These are phyloP conservation scores for Cutaneotrichosporon dermatis DNA, from an alignment of 1,284 basidiomycete genomes.

Conservation along the genomic window DNA sequence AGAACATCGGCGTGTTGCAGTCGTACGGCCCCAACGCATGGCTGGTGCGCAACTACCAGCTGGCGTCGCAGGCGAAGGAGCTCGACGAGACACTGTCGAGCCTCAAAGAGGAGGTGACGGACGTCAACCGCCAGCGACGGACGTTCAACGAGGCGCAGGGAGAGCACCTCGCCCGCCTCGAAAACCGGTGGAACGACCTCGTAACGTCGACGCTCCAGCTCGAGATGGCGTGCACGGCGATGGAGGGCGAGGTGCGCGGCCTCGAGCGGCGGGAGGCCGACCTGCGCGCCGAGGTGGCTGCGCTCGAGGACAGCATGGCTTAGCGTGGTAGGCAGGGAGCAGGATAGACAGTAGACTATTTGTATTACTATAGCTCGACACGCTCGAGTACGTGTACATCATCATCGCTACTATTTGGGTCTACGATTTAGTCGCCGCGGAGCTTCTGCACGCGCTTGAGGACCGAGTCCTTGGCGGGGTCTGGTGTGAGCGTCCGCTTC, in stretches of 20 bases:
- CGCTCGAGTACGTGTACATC: neutral
- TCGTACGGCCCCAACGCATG: slow-evolving; percentile 86
- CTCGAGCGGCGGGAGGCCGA: slow-evolving; percentile 38
- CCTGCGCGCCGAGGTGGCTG: slow-evolving; percentile 37
- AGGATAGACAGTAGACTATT: slow-evolving; percentile 3
- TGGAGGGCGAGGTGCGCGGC: slow-evolving; percentile 44
- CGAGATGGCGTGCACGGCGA: slow-evolving; percentile 46
- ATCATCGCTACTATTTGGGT: neutral
- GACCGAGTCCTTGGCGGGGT: slow-evolving; percentile 94
- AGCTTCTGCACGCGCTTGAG: slow-evolving; percentile 96
- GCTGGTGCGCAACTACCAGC: slow-evolving; percentile 81
- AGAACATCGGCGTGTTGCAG: slow-evolving; percentile 82
- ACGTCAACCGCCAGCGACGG: slow-evolving; percentile 80
- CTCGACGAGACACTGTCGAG: slow-evolving; percentile 67
- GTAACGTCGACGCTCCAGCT: slow-evolving; percentile 45
- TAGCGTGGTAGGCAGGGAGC: too few species aligned
- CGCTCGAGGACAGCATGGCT: slow-evolving; percentile 23
- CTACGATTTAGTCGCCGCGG: slow-evolving; percentile 64
- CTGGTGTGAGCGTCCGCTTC: slow-evolving; percentile 52
- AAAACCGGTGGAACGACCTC: slow-evolving; percentile 46
- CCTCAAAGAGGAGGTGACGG: slow-evolving; percentile 67
- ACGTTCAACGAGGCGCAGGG: slow-evolving; percentile 55
- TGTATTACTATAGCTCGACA: slow-evolving; percentile 6
- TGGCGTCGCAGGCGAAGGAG: slow-evolving; percentile 71
- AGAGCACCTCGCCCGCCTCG: slow-evolving; percentile 40